Evolutionary conservation across 2,329 filamentous ascomycete species (phyloP).

Genomic region (Paecilomyces niveus): DNA sequence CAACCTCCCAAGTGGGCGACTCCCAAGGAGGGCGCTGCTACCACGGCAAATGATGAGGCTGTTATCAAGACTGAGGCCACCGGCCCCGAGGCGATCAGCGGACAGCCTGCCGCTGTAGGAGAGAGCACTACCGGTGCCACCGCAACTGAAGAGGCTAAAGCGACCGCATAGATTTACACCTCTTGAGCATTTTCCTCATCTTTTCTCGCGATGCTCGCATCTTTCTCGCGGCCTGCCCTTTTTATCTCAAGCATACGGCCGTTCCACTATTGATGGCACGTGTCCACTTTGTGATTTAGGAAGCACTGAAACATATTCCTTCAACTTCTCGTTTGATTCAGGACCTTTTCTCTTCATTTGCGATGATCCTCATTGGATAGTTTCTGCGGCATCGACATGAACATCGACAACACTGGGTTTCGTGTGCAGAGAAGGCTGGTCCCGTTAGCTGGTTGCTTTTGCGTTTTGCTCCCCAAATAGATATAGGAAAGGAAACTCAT

Average conservation of each 20-base stretch:
- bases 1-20: slow-evolving; percentile 37
- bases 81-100: slow-evolving; percentile 18
- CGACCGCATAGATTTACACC: slow-evolving; percentile 21
- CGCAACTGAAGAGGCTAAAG: slow-evolving; percentile 12
- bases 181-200: not conserved
- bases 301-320: slow-evolving; percentile 1
- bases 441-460: not conserved
- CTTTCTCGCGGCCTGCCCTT: not conserved
- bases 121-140: not conserved
- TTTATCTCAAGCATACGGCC: not conserved
- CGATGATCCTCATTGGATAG: not conserved
- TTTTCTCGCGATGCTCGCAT: no score
- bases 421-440: not conserved
- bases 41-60: slow-evolving; percentile 8
- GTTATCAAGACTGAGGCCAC: slow-evolving; percentile 18
- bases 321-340: slow-evolving; percentile 5
- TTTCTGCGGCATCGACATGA: not conserved
- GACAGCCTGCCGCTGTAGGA: not conserved
- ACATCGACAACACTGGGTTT: not conserved
- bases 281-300: slow-evolving; percentile 3
- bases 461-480: not conserved
- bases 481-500: not conserved
- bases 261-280: not conserved
- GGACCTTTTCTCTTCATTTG: slow-evolving; percentile 3
- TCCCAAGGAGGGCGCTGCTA: slow-evolving; percentile 18